A percentile compares a stretch with the other conserved stretches of the same genome.
These are phyloP conservation scores for barrel medic (Medicago truncatula) DNA, from an alignment of 306 rosid genomes.

Conservation along the genomic window MtrunA17r5.0-ANR NC_053042.1:35512001-35512500, in stretches of 20 bases:
- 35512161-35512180: conserved; percentile 90
- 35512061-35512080: conserved; percentile 92
- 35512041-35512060: conserved; percentile 98
- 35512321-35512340: conserved; percentile 77
- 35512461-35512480: conserved; percentile 77
- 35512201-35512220: conserved; percentile 98
- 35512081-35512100: conserved; percentile 96
- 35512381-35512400: conserved; percentile 90
- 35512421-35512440: conserved; percentile 94
- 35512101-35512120: conserved; percentile 91
- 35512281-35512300: conserved; percentile 66
- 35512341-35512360: conserved; percentile 95
- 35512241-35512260: conserved; percentile 97
- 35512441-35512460: conserved; percentile 85
- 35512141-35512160: conserved; percentile 83
- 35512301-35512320: conserved; percentile 89
- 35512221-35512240: conserved; percentile 86
- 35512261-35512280: conserved; percentile 89
- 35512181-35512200: conserved; percentile 95
- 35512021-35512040: conserved; percentile 99
- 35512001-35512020: conserved; percentile 99
- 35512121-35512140: conserved; percentile 90
- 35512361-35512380: conserved; percentile 81
- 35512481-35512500: conserved; percentile 79
- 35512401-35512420: conserved; percentile 87